phyloP scores from a whole-genome alignment of 768 basidiomycete genomes.

The Aureoboletus auriporus region DNA sequence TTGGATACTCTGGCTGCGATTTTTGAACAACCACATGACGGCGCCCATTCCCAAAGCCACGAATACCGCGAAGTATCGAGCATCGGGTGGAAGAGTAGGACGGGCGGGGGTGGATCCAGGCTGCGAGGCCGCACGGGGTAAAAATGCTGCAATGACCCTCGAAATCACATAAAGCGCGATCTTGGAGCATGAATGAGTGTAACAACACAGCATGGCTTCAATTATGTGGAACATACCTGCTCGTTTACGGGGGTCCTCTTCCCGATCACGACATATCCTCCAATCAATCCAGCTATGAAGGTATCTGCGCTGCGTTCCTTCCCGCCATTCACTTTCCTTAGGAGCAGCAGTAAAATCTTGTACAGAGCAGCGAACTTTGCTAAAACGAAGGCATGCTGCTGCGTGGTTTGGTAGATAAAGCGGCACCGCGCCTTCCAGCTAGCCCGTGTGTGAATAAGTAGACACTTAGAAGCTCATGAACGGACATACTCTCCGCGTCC shows the following conservation, averaged over 20 bases:
- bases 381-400: slow-evolving; percentile 86
- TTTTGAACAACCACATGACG: slow-evolving; percentile 94
- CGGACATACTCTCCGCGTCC: slow-evolving; percentile 81
- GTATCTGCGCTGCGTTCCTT: slow-evolving; percentile 81
- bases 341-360: slow-evolving; percentile 80
- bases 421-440: slow-evolving; percentile 71
- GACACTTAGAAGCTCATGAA: neutral
- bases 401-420: slow-evolving; percentile 79
- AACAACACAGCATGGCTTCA: slow-evolving; percentile 1
- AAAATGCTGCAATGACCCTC: slow-evolving; percentile 88
- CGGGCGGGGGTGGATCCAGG: slow-evolving; percentile 35
- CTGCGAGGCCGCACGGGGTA: slow-evolving; percentile 66
- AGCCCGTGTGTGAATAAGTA: slow-evolving; percentile 6
- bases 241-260: slow-evolving; percentile 89
- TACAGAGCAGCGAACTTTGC: slow-evolving; percentile 93
- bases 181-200: slow-evolving; percentile 36
- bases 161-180: slow-evolving; percentile 96
- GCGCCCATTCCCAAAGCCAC: slow-evolving; percentile 90
- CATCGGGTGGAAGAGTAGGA: slow-evolving; percentile 74
- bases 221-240: slow-evolving; percentile 54
- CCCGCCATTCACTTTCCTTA: slow-evolving; percentile 76
- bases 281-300: slow-evolving; percentile 88
- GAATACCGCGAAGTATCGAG: slow-evolving; percentile 80
- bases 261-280: slow-evolving; percentile 88
- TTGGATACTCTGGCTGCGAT: slow-evolving; percentile 87